Base-by-base conservation (phyloP, 176 grass and related monocot genomes). In the Pontederia paniculata region DNA sequence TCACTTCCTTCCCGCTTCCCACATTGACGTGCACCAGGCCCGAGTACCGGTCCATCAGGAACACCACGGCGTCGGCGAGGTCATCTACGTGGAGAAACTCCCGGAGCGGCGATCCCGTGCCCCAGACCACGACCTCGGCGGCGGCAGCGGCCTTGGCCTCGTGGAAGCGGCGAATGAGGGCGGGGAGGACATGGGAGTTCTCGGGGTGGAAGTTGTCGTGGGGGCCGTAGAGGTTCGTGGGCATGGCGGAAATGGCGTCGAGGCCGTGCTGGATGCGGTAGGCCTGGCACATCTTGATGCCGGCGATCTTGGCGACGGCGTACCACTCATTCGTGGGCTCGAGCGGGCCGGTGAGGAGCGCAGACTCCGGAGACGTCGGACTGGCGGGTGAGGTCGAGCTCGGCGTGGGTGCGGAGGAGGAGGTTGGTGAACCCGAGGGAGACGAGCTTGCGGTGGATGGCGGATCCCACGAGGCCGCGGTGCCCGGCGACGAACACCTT, bases 281-380 rank as follows among this genome's bases (percentile, higher is more conserved):
- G 5, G 88, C 88, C 82, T 91, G 82, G 82, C 81, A 85, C 76
- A 85, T 76, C 82, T 85, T 85, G 73, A 91, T 86, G 23, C 88
- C 88, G 51, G 78, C 78, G 60, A 91, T 86, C 88, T 91, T 91
- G 42, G 88, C 78, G 25, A 86, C 74, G 21, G 88, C 88, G 65
- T 86, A 91, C 82, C 82, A 85, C 69, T 86, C 82, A 42, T 91
- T 91, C 69, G 88, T 91, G 78, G 88, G 88, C 79, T 91, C 76
- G 69, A 91, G 88, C 17, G 81, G 82, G 19, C 88, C 82, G 59
- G 76, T 64, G 45, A 91, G 78, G 21, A 91, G 88, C 17, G 81
- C 65, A 11, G 7, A 22, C 68, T 91, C 88, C 0, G 72, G 66
- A 75, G 14, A 91, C 82, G 45, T 67, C 82, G 50, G 75, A 43